phyloP scores from a whole-genome alignment of 495 filamentous ascomycete species.

The Penicillium diatomitis region DNA sequence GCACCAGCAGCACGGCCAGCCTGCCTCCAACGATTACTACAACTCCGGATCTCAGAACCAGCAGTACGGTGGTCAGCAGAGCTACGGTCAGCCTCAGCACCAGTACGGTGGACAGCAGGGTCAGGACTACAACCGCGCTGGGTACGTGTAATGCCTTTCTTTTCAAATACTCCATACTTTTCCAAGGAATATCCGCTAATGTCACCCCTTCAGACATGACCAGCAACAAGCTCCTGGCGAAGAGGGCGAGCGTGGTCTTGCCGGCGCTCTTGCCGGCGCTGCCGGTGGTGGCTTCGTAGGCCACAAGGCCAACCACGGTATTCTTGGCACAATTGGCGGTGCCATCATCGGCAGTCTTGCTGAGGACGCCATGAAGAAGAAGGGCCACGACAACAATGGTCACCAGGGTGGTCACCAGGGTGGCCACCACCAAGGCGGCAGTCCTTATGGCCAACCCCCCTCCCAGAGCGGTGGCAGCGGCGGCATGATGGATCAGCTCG shows the following conservation, averaged over 20 bases:
- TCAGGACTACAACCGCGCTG: conserved; percentile 20
- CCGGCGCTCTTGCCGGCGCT: conserved; percentile 38
- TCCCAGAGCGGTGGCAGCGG: conserved; percentile 16
- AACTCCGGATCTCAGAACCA: conserved; percentile 15
- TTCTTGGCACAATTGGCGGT: conserved; percentile 42
- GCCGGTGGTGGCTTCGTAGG: conserved; percentile 37
- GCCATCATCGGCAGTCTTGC: conserved; percentile 40
- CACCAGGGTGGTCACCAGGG: conserved; percentile 11
- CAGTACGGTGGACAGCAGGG: conserved; percentile 14
- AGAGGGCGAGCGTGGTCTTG: conserved; percentile 41
- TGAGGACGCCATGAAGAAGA: conserved; percentile 38
- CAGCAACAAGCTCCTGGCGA: conserved; percentile 28
- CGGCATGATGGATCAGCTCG: conserved; percentile 33
- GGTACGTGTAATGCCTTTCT: conserved; percentile 11
- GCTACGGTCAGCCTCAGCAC: conserved; percentile 14
- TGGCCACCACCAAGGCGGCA: background rate
- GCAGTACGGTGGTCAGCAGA: conserved; percentile 12
- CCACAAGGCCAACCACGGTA: conserved; percentile 43
- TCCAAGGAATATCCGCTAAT: conserved; percentile 1
- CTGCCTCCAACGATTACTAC: conserved; percentile 24
- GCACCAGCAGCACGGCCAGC: conserved; percentile 2
- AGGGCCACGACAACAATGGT: conserved; percentile 20
- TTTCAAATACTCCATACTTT: background rate
- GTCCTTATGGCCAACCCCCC: conserved; percentile 15
- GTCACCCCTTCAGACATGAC: conserved; percentile 10